Conservation (phyloP, 768 basidiomycete species). For the Russula abietina region DNA sequence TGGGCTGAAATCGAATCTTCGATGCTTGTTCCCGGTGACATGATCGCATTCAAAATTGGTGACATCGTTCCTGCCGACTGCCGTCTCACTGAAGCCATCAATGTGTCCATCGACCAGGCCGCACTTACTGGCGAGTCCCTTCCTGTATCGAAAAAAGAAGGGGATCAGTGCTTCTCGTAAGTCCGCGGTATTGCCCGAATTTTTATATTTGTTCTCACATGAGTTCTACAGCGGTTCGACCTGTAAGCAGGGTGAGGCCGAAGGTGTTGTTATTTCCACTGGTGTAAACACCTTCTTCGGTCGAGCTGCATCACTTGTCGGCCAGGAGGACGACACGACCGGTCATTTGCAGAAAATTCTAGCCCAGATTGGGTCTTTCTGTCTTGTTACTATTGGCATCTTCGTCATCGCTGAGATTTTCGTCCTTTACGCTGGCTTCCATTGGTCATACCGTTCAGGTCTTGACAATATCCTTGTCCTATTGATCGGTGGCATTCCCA, state of each 20-base stretch:
- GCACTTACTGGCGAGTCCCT: slow-evolving; percentile 97
- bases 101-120: slow-evolving; percentile 97
- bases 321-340: slow-evolving; percentile 94
- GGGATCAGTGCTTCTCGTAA: slow-evolving; percentile 97
- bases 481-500: slow-evolving; percentile 99
- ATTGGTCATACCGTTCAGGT: slow-evolving; percentile 86
- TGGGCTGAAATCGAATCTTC: slow-evolving; percentile 93
- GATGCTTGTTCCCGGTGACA: slow-evolving; percentile 88
- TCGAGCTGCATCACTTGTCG: slow-evolving; percentile 95
- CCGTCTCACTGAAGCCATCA: slow-evolving; percentile 93
- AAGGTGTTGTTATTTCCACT: slow-evolving; percentile 97
- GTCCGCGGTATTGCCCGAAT: slow-evolving; percentile 32
- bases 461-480: slow-evolving; percentile 97
- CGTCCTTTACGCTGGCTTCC: slow-evolving; percentile 89
- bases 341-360: slow-evolving; percentile 99
- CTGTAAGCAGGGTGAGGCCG: slow-evolving; percentile 98
- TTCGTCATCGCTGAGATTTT: slow-evolving; percentile 94
- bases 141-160: slow-evolving; percentile 85
- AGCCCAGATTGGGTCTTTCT: slow-evolving; percentile 97
- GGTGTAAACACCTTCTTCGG: slow-evolving; percentile 99
- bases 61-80: slow-evolving; percentile 98
- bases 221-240: slow-evolving; percentile 70
- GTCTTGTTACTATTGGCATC: slow-evolving; percentile 90
- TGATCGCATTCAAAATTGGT: slow-evolving; percentile 98
- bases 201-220: slow-evolving; percentile 16